Percentiles rank a stretch among this genome's conserved stretches.
These are phyloP conservation scores for Beauveria varroae DNA, from an alignment of 2,329 filamentous ascomycete species.

Conservation along the genomic window DNA sequence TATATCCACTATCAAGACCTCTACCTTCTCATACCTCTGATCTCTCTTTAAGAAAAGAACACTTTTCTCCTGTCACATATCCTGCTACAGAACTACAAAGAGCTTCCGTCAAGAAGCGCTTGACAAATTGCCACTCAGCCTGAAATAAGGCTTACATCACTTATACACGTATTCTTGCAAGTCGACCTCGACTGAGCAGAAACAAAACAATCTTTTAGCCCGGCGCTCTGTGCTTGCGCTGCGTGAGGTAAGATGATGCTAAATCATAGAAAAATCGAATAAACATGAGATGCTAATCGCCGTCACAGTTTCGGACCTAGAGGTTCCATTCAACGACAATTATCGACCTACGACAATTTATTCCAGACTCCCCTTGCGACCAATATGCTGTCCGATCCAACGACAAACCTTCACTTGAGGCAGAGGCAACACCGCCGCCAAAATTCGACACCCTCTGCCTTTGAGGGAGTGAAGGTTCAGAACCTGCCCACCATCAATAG, in stretches of 20 bases:
- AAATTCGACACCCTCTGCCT: constrained; percentile 73
- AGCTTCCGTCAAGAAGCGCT: constrained; percentile 7
- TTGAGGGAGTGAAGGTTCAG: constrained; percentile 65
- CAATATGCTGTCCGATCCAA: constrained; percentile 72
- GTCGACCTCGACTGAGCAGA: constrained; percentile 43
- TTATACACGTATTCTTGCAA: constrained; percentile 19
- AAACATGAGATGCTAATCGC: constrained; percentile 20
- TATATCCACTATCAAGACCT: constrained; percentile 19
- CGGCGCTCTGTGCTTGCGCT: constrained; percentile 77
- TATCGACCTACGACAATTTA: constrained; percentile 42
- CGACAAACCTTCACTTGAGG: constrained; percentile 60
- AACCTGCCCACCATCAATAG: constrained; percentile 50
- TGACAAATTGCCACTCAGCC: constrained; percentile 19
- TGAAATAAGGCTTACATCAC: constrained; percentile 24
- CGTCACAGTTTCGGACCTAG: constrained; percentile 34
- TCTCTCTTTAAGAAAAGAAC: constrained; percentile 9
- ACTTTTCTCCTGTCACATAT: constrained; percentile 13
- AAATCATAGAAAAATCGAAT: neutral
- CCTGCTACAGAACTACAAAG: constrained; percentile 9
- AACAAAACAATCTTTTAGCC: constrained; percentile 43
- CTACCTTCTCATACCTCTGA: constrained; percentile 10
- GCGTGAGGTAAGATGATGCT: constrained; percentile 59
- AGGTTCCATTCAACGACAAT: constrained; percentile 43
- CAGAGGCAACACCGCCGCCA: constrained; percentile 65
- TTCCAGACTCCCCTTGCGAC: constrained; percentile 64